Evolutionary conservation across 106 monocot species (phyloP).

Genomic region (Chionographis japonica): DNA sequence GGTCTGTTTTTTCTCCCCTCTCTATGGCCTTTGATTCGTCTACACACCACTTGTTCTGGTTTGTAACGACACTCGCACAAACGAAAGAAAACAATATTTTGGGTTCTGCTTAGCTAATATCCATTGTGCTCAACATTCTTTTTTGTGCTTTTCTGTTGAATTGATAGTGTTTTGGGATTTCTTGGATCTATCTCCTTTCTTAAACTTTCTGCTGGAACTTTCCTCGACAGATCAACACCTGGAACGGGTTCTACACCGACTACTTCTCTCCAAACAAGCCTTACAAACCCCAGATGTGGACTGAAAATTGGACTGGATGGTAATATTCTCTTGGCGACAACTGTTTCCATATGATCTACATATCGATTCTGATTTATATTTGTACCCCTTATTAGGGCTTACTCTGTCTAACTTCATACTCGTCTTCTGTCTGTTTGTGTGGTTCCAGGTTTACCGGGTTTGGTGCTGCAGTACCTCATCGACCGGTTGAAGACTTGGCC

Average conservation of each 20-base stretch:
- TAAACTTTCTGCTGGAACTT: background rate
- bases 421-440: background rate
- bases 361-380: background rate
- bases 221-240: constrained; percentile 69
- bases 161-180: background rate
- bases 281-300: constrained; percentile 89
- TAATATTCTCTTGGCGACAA: constrained; percentile 15
- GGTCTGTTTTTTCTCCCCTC: background rate
- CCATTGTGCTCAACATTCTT: background rate
- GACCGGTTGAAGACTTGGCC: constrained; percentile 90
- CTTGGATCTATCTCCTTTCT: background rate
- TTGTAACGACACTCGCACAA: too few relatives aligned
- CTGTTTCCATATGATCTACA: too few relatives aligned
- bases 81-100: too few relatives aligned
- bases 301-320: constrained; percentile 95
- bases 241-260: constrained; percentile 93
- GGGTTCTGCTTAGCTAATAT: too few relatives aligned
- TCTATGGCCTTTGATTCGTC: background rate
- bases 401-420: background rate
- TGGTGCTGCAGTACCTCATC: constrained; percentile 76
- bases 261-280: constrained; percentile 70
- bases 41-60: too few relatives aligned
- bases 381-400: background rate
- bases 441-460: constrained; percentile 78
- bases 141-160: background rate